A percentile compares a stretch with the other conserved stretches of the same genome.
These are phyloP conservation scores for Butyriboletus loyo DNA, from an alignment of 768 basidiomycete species.

Conservation along the genomic window DNA sequence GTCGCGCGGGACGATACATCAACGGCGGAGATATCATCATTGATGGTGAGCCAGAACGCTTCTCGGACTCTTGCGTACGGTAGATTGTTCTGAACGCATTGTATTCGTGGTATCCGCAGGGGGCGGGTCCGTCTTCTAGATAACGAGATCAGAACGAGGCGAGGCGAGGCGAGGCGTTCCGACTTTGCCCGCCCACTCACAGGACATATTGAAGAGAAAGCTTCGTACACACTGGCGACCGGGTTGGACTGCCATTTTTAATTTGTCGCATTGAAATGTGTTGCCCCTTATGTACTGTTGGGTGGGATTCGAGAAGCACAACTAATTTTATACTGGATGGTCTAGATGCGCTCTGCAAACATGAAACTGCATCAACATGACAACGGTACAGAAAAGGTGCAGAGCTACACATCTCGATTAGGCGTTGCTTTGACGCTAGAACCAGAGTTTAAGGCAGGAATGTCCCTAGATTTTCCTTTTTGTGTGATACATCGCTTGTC, in stretches of 20 bases:
- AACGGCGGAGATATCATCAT: constrained; percentile 42
- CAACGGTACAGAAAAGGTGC: not conserved
- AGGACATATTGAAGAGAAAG: not conserved
- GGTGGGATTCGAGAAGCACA: not conserved
- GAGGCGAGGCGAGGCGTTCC: no score
- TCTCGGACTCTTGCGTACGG: not conserved
- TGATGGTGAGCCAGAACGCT: constrained; percentile 35
- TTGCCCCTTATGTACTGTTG: not conserved
- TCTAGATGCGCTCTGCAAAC: not conserved
- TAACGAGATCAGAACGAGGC: not conserved
- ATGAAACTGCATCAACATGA: not conserved
- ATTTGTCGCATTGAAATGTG: not conserved
- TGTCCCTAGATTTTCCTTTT: not conserved
- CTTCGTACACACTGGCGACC: not conserved
- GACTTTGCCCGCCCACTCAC: not conserved
- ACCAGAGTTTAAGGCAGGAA: not conserved
- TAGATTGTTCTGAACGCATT: not conserved
- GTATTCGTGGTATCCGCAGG: constrained; percentile 8
- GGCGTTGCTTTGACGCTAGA: not conserved
- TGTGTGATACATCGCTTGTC: not conserved
- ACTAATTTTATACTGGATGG: not conserved
- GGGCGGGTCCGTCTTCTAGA: constrained; percentile 22
- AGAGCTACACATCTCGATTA: not conserved
- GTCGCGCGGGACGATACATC: constrained; percentile 41
- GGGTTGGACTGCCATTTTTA: not conserved